Percentiles rank a stretch among this genome's conserved stretches.
These are phyloP conservation scores for Fomitopsis serialis DNA, from an alignment of 768 basidiomycete species.

Conservation along the genomic window DNA sequence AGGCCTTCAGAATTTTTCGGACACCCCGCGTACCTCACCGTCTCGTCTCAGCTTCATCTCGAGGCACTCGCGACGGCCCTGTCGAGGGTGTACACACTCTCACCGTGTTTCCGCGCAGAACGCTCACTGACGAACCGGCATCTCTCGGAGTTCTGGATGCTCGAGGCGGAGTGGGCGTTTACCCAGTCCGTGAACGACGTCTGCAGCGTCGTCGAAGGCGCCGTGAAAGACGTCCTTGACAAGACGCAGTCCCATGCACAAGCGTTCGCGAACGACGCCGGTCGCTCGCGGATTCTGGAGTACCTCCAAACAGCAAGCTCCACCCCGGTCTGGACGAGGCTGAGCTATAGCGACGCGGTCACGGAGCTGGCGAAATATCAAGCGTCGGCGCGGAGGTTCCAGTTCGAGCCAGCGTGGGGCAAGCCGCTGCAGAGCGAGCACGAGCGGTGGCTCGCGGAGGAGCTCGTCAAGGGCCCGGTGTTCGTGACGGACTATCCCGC, in stretches of 20 bases:
- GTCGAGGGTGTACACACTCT: slow-evolving; percentile 85
- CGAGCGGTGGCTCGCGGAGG: slow-evolving; percentile 84
- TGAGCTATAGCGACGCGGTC: slow-evolving; percentile 79
- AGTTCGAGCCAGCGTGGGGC: slow-evolving; percentile 62
- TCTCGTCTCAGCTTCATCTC: slow-evolving; percentile 93
- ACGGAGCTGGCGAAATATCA: slow-evolving; percentile 40
- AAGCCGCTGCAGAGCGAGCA: slow-evolving; percentile 79
- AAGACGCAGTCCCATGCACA: neutral
- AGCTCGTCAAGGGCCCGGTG: slow-evolving; percentile 63
- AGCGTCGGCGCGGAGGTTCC: slow-evolving; percentile 38
- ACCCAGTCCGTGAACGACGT: slow-evolving; percentile 40
- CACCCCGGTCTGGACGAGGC: slow-evolving; percentile 48
- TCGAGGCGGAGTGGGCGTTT: slow-evolving; percentile 90
- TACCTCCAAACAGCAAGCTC: neutral
- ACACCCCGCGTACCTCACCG: slow-evolving; percentile 78
- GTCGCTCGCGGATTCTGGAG: neutral
- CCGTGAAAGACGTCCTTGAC: slow-evolving; percentile 34
- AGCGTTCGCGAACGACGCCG: slow-evolving; percentile 23
- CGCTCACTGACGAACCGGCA: slow-evolving; percentile 85
- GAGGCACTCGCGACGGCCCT: slow-evolving; percentile 79
- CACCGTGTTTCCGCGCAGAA: slow-evolving; percentile 94
- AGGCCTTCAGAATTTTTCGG: slow-evolving; percentile 61
- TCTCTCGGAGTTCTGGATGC: slow-evolving; percentile 98
- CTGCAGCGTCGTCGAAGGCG: slow-evolving; percentile 52
- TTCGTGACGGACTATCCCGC: slow-evolving; percentile 91